Conservation (phyloP, 208 protist genomes). For the Crithidia sp. region DNA sequence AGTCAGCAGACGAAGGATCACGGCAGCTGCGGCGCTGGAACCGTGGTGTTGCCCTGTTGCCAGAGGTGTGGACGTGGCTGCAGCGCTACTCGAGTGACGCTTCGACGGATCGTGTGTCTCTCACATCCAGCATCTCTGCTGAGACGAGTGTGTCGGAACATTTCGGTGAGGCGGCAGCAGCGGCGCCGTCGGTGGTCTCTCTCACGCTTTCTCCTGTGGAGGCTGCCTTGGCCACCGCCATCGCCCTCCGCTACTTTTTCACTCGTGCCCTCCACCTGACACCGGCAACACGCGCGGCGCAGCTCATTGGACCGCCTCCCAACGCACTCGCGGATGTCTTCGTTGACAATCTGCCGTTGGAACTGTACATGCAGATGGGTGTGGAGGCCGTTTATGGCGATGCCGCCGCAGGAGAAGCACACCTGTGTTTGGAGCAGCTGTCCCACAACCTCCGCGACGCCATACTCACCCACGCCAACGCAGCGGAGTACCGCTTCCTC, state of each 20-base stretch:
- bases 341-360: conserved; percentile 52
- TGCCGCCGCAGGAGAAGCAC: conserved; percentile 34
- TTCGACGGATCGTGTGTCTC: conserved; percentile 33
- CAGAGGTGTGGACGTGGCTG: conserved; percentile 69
- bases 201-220: conserved; percentile 76
- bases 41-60: conserved; percentile 53
- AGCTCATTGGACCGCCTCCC: conserved; percentile 27
- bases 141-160: background rate
- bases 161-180: background rate
- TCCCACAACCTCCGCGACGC: conserved; percentile 72
- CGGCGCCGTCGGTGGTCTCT: conserved; percentile 34
- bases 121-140: conserved; percentile 47
- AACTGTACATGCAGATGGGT: conserved; percentile 45
- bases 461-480: conserved; percentile 54
- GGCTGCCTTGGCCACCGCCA: conserved; percentile 56
- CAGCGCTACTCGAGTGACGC: conserved; percentile 52
- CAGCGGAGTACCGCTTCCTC: conserved; percentile 60
- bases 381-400: conserved; percentile 62
- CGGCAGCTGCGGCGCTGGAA: conserved; percentile 61
- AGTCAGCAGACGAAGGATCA: background rate
- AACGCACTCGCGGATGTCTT: conserved; percentile 52
- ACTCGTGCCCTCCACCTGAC: conserved; percentile 24
- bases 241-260: conserved; percentile 83
- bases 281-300: conserved; percentile 2
- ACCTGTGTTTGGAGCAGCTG: conserved; percentile 76